Evolutionary conservation across 495 filamentous ascomycete genomes (phyloP).

Genomic region (Trichoderma reesei): DNA sequence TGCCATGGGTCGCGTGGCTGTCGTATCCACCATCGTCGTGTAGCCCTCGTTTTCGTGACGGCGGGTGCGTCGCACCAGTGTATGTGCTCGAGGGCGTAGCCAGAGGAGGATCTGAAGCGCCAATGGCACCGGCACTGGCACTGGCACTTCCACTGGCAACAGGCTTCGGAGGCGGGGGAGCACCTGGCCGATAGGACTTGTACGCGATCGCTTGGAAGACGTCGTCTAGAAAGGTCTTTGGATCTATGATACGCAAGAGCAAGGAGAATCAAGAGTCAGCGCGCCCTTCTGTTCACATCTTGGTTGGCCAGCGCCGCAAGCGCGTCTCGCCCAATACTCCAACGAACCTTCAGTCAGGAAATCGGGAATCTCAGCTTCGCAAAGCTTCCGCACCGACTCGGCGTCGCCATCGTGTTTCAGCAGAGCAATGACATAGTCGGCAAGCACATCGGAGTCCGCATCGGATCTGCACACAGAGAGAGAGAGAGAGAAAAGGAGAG

Average conservation of each 20-base stretch:
- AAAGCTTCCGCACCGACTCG: slow-evolving; percentile 62
- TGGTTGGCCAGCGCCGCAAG: background rate
- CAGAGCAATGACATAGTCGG: slow-evolving; percentile 91
- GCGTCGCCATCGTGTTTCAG: slow-evolving; percentile 68
- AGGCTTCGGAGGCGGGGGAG: slow-evolving; percentile 29
- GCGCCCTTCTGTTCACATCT: background rate
- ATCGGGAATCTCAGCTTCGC: slow-evolving; percentile 71
- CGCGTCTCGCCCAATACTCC: background rate
- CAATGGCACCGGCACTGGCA: too few species aligned
- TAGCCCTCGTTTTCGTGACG: slow-evolving; percentile 49
- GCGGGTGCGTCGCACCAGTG: slow-evolving; percentile 10
- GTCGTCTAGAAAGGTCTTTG: slow-evolving; percentile 70
- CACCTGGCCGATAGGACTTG: slow-evolving; percentile 50
- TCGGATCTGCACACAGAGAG: slow-evolving; percentile 56
- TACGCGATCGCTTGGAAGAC: slow-evolving; percentile 64
- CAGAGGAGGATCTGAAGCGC: background rate
- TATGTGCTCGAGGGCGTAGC: background rate
- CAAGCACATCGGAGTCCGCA: slow-evolving; percentile 88
- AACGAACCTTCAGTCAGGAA: slow-evolving; percentile 73
- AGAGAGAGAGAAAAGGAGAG: too few species aligned
- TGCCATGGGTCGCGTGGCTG: slow-evolving; percentile 28
- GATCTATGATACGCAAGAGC: slow-evolving; percentile 56
- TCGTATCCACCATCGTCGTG: slow-evolving; percentile 49
- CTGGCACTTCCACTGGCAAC: too few species aligned
- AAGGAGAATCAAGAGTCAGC: slow-evolving; percentile 6